phyloP scores from a whole-genome alignment of 352 stramenopile genomes.

The Phytopythium helicoides region DNA sequence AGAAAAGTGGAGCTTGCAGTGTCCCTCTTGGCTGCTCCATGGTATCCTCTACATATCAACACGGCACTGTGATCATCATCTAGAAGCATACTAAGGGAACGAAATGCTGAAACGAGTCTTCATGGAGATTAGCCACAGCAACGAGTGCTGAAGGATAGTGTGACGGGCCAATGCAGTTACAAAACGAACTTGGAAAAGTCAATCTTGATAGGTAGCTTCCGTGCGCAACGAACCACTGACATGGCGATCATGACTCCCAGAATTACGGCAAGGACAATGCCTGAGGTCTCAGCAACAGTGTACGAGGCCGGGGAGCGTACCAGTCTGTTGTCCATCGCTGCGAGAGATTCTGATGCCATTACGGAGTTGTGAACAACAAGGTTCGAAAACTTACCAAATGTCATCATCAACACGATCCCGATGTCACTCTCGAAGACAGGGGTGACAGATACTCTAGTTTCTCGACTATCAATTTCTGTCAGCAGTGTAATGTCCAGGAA shows the following conservation, averaged over 20 bases:
- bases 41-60: too few relatives aligned
- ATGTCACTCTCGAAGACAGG: background rate
- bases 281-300: background rate
- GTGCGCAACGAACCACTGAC: background rate
- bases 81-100: too few relatives aligned
- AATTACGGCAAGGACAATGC: background rate
- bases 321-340: background rate
- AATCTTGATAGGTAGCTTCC: background rate
- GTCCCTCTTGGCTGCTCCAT: too few relatives aligned
- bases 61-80: too few relatives aligned
- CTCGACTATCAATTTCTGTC: constrained; percentile 11
- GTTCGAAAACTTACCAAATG: background rate
- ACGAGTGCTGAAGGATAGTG: too few relatives aligned
- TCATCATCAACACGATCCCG: constrained; percentile 1
- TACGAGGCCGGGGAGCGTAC: background rate
- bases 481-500: constrained; percentile 16
- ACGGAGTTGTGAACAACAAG: constrained; percentile 2
- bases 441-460: background rate
- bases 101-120: too few relatives aligned
- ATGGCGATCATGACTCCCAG: constrained; percentile 1
- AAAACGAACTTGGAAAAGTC: constrained; percentile 1
- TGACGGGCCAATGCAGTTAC: too few relatives aligned
- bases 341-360: constrained; percentile 7
- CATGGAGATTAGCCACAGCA: too few relatives aligned
- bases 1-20: too few relatives aligned